Evolutionary conservation across 805 yeast genomes (phyloP), one percentile per base, ranked within the genome.

Genomic region (Candida lessepsii): DNA sequence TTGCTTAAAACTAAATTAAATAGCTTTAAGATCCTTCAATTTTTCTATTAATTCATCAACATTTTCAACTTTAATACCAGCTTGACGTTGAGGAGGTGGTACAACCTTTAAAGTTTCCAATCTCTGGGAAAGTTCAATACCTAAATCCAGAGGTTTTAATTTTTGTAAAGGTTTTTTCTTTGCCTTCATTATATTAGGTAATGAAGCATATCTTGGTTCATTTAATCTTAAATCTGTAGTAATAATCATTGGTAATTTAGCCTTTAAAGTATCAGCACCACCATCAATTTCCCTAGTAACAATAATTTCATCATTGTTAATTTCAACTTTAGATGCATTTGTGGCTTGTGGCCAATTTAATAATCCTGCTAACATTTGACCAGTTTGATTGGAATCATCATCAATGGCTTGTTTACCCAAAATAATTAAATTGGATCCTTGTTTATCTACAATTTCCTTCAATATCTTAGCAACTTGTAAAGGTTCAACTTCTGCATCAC

Each of bases 181-280:
- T 41, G 98, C 98, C 73, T 93, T 93, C 98, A 93, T 93, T 70
- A 90, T 78, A 63, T 91, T 93, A 45, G 96, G 97, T 58, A 93
- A 74, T 10, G 95, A 80, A n/a, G 95, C 96, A 56, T 88, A 93
- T 54, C 97, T 81, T 31, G 99, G 99, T 58, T 80, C 93, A 62
- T 93, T 93, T 57, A 93, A 76, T 63, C 99, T 83, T 52, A 93
- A 73, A 62, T 93, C 99, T 2, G 98, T 84, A 19, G 97, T 90
- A 52, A 93, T 78, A 39, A 93, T 76, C 70, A 89, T 56, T 29
- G 99, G 99, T 44, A 90, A 73, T 44, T 76, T 68, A 23, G 96
- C 86, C 37, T 75, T 72, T 42, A 93, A 71, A 10, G 86, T 80
- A 60, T 88, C 95, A 37, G 85, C 81, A 56, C 99, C 99, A 39